A percentile compares a stretch with the other conserved stretches of the same genome.
These are phyloP conservation scores for Remersonia thermophila DNA, from an alignment of 2,329 filamentous ascomycete genomes.

Conservation along the genomic window DNA sequence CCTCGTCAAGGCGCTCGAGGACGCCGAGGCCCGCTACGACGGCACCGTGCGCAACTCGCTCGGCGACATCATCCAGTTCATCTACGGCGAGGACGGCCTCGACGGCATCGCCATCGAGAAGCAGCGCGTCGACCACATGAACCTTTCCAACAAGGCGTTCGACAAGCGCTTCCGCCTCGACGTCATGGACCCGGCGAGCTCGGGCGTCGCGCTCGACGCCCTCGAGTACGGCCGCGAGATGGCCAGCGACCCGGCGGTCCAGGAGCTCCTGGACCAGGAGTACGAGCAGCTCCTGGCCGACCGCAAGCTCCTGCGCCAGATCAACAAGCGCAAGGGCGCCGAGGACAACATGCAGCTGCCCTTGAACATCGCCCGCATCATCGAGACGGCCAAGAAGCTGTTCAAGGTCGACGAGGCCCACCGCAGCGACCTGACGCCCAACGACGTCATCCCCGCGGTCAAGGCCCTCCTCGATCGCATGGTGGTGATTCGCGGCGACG, in stretches of 20 bases:
- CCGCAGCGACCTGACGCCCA: constrained; percentile 79
- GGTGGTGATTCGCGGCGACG: constrained; percentile 74
- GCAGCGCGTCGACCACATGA: constrained; percentile 78
- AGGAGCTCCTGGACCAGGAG: constrained; percentile 77
- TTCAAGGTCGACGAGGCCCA: constrained; percentile 81
- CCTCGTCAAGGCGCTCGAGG: constrained; percentile 94
- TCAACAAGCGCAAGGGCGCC: constrained; percentile 56
- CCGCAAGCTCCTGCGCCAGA: constrained; percentile 57
- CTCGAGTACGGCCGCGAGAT: constrained; percentile 83
- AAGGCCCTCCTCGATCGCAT: constrained; percentile 63
- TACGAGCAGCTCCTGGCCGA: constrained; percentile 68
- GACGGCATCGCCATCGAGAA: constrained; percentile 91
- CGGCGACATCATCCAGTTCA: constrained; percentile 91
- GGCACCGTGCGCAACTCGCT: constrained; percentile 94
- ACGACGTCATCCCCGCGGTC: constrained; percentile 74
- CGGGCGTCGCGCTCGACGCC: constrained; percentile 52
- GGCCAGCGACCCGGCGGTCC: constrained; percentile 73
- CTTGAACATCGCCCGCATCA: constrained; percentile 80
- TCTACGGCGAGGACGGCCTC: constrained; percentile 94
- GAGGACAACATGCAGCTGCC: constrained; percentile 84
- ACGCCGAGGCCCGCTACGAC: constrained; percentile 95
- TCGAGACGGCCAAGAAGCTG: constrained; percentile 77
- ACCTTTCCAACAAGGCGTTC: constrained; percentile 65
- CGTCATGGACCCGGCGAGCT: constrained; percentile 54
- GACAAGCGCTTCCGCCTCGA: constrained; percentile 75